Evolutionary conservation across 2,329 filamentous ascomycete genomes (phyloP), one percentile per base, ranked within the genome.

Genomic region (Cordyceps farinosa): DNA sequence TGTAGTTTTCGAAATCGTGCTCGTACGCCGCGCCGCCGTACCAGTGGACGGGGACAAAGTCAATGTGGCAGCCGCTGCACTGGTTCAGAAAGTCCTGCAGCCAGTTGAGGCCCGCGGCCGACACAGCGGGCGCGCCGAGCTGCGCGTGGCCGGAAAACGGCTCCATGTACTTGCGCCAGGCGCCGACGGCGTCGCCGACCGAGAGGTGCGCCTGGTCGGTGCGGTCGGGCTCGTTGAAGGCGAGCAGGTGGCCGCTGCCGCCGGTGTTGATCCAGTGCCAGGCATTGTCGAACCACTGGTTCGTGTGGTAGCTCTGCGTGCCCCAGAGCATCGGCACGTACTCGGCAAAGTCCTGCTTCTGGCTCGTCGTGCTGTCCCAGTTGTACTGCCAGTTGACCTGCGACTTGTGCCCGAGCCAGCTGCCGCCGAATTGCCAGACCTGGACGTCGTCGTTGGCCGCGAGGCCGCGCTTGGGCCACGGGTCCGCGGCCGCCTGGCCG

Each of bases 381-480:
- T 70, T 70, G 62, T 70, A 70, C 34, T 67, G 65, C 69, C 68
- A 70, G 62, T 59, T 68, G 38, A 70, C 47, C 45, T 67, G 56
- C 15, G 64, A 44, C 5, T 40, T 29, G 34, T 47, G 44, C 29
- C 30, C 42, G 29, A 47, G 42, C 54, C 54, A 57, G 54, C 54
- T 47, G 50, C 68, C 36, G 65, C 69, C 42, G 65, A 66, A 66
- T 60, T 69, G 2, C 67, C 68, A 48, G 67, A 69, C 64, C 38
- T 52, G 63, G 17, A 69, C 52, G 9, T 65, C 67, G 29, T 69
- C 67, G 47, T 69, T 69, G 84, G 0, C 80, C 79, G 27, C 79
- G 84, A 61, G 87, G 86, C 70, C 75, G 80, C 64, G 80, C 85
- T 65, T 87, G 5, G 56, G 47, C 54, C 54, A 57, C 17, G 54